Evolutionary conservation across 208 protist genomes (phyloP), one percentile per base, ranked within the genome.

Genomic region (Balamuthia mandrillaris): DNA sequence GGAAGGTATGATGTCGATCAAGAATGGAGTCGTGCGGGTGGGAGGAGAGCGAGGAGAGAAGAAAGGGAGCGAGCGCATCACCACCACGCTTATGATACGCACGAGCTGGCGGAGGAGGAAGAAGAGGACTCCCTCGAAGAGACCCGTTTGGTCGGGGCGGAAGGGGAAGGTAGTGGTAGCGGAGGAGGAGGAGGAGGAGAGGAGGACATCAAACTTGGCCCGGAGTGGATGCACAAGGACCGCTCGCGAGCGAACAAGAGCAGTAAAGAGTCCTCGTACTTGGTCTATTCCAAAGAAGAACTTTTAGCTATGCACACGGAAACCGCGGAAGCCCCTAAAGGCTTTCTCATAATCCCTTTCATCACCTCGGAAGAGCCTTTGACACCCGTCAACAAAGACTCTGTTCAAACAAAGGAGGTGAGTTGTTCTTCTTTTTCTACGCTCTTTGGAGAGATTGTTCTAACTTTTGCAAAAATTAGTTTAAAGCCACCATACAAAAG

Each of bases 171-270:
- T 9, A 12, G 33, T 9, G 16, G 33, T 65, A 18, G 24, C 24
- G 16, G 58, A n/a, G 16, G 66, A 44, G 33, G 37, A 27, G 66
- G 54, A 33, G 54, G 66, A 24, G 66, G 54, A 39, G 66, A 77
- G 37, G 66, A 77, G 21, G 66, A 77, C 66, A 77, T 77, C 9
- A 77, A 39, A 5, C 66, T 77, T 24, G 66, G 66, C 12, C 66
- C 66, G n/a, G 66, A 45, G n/a, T 77, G 66, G 66, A 47, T 77
- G 37, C n/a, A 65, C 24, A 14, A 45, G 41, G 66, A 45, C 44
- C 49, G 66, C 44, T 56, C 44, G 18, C 49, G 9, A 2, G 24
- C 54, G 66, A 77, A 45, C 44, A 45, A 45, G 44, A 77, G 29
- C 44, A 77, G 66, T 21, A 31, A 49, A 21, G 47, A 21, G 47